Evolutionary conservation across 176 grass and related monocot genomes (phyloP), one percentile per base, ranked within the genome.

Genomic region (Zoysia pacifica): DNA sequence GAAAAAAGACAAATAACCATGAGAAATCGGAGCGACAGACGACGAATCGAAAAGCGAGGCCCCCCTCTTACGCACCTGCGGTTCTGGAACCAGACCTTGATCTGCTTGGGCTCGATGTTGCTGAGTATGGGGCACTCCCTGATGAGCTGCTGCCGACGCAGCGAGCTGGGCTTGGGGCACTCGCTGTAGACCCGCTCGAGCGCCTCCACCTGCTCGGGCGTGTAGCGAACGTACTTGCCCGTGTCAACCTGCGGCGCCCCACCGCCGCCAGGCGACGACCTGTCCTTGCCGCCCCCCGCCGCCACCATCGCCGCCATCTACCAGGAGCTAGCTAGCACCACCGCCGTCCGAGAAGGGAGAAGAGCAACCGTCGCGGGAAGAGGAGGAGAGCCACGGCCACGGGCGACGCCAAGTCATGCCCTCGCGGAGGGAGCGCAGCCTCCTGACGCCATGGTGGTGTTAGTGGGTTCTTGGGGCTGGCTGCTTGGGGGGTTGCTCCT

Each of bases 81-180:
- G 81, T 97, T 97, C 89, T 97, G 94, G 83, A 97, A 97, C 94
- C 94, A 97, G 71, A 97, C 94, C 87, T 97, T 97, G 72, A 97
- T 94, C 85, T 97, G 94, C 80, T 97, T 97, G 76, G 94, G 89
- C 82, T 97, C 94, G 83, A 97, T 94, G 76, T 97, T 90, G 76
- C 61, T 54, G 44, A 97, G 89, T 52, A 97, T 89, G 70, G 91
- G 89, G 77, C 89, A 94, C 75, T 97, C 94, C 36, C 91, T 70
- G 48, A 97, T 94, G 49, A 97, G 82, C 89, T 97, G 94, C 80
- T 97, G 91, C 76, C 94, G 49, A 68, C 89, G 82, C 64, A 94
- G 72, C 42, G 94, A 97, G 84, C 94, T 97, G 71, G 94, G 94
- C 85, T 97, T 97, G 81, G 94, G 94, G 85, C 94, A 97, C 91